These are phyloP conservation scores for Fusarium citri DNA, from an alignment of 2,329 filamentous ascomycete genomes.

Conservation along the genomic window DNA sequence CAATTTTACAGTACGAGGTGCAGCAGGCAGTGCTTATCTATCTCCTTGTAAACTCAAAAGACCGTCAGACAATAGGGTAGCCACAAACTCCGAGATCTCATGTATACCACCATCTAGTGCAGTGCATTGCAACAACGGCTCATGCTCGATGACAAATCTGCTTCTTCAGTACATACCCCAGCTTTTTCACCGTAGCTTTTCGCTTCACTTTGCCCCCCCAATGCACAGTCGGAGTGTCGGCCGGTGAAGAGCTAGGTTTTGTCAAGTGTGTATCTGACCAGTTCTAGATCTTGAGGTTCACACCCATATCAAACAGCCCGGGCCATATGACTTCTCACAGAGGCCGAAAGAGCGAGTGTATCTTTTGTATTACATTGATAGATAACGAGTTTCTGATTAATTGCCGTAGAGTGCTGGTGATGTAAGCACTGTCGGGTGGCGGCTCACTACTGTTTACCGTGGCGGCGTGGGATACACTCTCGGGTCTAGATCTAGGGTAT, in stretches of 20 bases:
- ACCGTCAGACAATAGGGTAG: slow-evolving; percentile 28
- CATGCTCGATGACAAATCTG: slow-evolving; percentile 28
- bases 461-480: background rate
- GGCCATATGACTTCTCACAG: slow-evolving; percentile 27
- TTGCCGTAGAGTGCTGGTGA: background rate
- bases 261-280: slow-evolving; percentile 31
- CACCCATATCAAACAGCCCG: slow-evolving; percentile 30
- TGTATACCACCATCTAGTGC: background rate
- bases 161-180: background rate
- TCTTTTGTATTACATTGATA: slow-evolving; percentile 8
- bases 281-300: slow-evolving; percentile 26
- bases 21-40: slow-evolving; percentile 14
- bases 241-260: slow-evolving; percentile 3
- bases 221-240: slow-evolving; percentile 8
- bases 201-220: background rate
- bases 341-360: background rate
- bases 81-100: background rate
- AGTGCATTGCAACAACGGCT: slow-evolving; percentile 2
- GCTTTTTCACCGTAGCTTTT: slow-evolving; percentile 3
- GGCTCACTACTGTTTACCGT: background rate
- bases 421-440: background rate
- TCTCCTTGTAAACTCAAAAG: slow-evolving; percentile 4
- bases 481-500: background rate
- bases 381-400: background rate
- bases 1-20: background rate